Percentiles rank a stretch among this genome's conserved stretches.
These are phyloP conservation scores for Rhytidhysteron rufulum DNA, from an alignment of 2,329 filamentous ascomycete genomes.

Conservation along the genomic window DNA sequence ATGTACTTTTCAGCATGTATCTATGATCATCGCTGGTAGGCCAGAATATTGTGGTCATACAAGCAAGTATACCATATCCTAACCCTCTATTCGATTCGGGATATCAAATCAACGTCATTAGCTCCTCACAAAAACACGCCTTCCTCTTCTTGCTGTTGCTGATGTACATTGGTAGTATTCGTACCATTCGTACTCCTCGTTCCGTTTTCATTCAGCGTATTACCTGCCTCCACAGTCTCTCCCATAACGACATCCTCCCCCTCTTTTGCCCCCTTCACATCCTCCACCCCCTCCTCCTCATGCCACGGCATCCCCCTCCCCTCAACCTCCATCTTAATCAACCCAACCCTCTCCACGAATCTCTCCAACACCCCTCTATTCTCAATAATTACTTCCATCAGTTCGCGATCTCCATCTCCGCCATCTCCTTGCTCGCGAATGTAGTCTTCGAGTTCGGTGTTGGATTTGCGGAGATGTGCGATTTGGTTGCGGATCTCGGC, in stretches of 20 bases:
- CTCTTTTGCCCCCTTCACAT: slow-evolving; percentile 6
- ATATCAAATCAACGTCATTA: too few relatives aligned
- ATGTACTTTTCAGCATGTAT: too few relatives aligned
- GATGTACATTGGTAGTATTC: too few relatives aligned
- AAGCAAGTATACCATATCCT: too few relatives aligned
- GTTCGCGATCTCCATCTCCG: slow-evolving; percentile 63
- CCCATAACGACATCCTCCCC: slow-evolving; percentile 4
- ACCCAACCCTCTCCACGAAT: slow-evolving; percentile 62
- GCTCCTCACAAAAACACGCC: neutral
- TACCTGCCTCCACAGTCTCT: neutral
- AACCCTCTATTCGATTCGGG: too few relatives aligned
- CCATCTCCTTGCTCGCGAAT: slow-evolving; percentile 35
- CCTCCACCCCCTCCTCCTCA: slow-evolving; percentile 14
- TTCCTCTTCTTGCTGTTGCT: neutral
- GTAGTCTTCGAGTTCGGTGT: slow-evolving; percentile 67
- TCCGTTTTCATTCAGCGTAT: neutral
- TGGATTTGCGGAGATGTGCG: slow-evolving; percentile 69
- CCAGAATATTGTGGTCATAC: too few relatives aligned
- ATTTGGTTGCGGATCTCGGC: slow-evolving; percentile 73
- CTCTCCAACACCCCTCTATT: slow-evolving; percentile 66
- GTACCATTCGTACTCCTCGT: neutral
- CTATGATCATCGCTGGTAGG: too few relatives aligned
- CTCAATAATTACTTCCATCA: slow-evolving; percentile 69
- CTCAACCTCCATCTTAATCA: slow-evolving; percentile 64
- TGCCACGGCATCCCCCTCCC: slow-evolving; percentile 53